These are phyloP conservation scores for Globisporangium heterothallicum DNA, from an alignment of 352 stramenopile species.

Conservation along the genomic window DNA sequence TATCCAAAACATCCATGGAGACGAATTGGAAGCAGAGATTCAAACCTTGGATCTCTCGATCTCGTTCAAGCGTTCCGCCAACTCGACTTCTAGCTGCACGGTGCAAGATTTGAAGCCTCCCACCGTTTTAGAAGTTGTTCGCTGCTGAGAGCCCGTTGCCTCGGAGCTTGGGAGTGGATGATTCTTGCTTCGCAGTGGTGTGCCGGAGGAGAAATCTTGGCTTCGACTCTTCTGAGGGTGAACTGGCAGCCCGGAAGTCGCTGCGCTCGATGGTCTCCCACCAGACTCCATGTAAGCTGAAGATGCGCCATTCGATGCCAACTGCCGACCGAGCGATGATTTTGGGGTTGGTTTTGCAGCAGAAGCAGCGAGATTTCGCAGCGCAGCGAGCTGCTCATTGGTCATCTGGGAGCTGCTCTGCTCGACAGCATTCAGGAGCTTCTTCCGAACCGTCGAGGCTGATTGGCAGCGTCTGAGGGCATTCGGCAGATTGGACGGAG, in stretches of 20 bases:
- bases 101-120: constrained; percentile 42
- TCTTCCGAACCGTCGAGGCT: constrained; percentile 57
- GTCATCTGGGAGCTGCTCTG: constrained; percentile 30
- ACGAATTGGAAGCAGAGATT: neutral
- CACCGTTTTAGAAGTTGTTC: neutral
- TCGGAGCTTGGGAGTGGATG: neutral
- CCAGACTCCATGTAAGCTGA: neutral
- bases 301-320: neutral
- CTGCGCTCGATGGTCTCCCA: neutral
- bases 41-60: constrained; percentile 59
- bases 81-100: constrained; percentile 56
- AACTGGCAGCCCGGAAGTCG: neutral
- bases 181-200: neutral
- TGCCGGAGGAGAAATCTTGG: constrained; percentile 12
- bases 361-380: constrained; percentile 26
- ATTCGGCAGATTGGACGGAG: constrained; percentile 21
- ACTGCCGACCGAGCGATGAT: constrained; percentile 10
- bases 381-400: constrained; percentile 30
- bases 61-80: constrained; percentile 57
- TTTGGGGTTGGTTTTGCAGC: constrained; percentile 20
- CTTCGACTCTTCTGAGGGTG: neutral
- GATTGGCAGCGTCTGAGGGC: constrained; percentile 49
- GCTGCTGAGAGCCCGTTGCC: neutral
- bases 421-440: constrained; percentile 53
- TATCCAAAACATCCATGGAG: too few relatives aligned